phyloP scores from a whole-genome alignment of 2,329 filamentous ascomycete genomes.

The Sporothrix pallida region DNA sequence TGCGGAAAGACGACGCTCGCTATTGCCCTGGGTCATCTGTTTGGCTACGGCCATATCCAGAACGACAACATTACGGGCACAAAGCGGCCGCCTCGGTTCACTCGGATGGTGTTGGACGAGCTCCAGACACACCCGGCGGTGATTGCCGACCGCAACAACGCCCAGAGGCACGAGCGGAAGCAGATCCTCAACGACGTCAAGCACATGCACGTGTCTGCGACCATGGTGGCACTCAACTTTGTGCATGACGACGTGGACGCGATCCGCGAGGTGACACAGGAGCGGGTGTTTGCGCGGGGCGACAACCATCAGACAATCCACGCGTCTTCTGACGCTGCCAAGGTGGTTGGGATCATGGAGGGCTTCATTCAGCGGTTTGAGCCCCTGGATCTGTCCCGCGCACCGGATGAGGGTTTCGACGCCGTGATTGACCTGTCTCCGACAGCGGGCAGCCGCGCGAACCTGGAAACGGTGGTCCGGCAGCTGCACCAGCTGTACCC shows the following conservation, averaged over 20 bases:
- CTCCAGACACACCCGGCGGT: constrained; percentile 73
- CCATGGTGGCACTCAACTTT: constrained; percentile 86
- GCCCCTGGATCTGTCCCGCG: constrained; percentile 66
- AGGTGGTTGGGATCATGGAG: constrained; percentile 92
- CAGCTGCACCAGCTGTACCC: constrained; percentile 79
- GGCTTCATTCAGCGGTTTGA: constrained; percentile 89
- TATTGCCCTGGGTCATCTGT: constrained; percentile 78
- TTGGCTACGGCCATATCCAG: constrained; percentile 90
- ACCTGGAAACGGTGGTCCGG: constrained; percentile 79
- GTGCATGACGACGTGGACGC: constrained; percentile 77
- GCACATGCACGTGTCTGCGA: constrained; percentile 64
- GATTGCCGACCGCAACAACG: constrained; percentile 93
- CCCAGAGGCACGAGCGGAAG: constrained; percentile 82
- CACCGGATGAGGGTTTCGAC: constrained; percentile 85
- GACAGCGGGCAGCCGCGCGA: constrained; percentile 75
- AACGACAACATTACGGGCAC: constrained; percentile 93
- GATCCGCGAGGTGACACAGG: constrained; percentile 75
- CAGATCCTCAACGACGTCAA: constrained; percentile 84
- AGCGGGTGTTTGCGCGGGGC: constrained; percentile 81
- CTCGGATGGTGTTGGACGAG: constrained; percentile 68
- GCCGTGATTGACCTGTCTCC: constrained; percentile 84
- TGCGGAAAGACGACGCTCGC: constrained; percentile 97
- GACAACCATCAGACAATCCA: constrained; percentile 99
- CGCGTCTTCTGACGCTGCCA: constrained; percentile 72
- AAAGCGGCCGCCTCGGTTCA: constrained; percentile 78